These are phyloP conservation scores for Mortierella sp. DNA, from an alignment of 371 early-diverging fungal genomes.

Conservation along the genomic window DNA sequence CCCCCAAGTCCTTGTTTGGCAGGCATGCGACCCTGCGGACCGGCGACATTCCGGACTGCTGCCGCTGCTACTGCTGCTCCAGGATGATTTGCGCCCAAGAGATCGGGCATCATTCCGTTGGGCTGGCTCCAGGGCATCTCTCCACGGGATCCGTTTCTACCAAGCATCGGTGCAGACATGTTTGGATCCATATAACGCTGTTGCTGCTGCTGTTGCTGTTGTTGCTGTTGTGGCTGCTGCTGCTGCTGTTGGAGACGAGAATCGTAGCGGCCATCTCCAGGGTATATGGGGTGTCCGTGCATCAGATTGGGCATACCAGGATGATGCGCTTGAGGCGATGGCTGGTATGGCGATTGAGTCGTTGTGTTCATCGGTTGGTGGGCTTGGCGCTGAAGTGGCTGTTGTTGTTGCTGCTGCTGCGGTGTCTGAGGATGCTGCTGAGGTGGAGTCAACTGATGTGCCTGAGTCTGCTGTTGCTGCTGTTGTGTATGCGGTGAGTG, in stretches of 20 bases:
- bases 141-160: constrained; percentile 27
- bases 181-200: constrained; percentile 46
- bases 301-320: constrained; percentile 34
- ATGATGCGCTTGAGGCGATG: constrained; percentile 33
- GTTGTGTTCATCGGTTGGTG: constrained; percentile 23
- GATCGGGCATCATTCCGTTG: constrained; percentile 35
- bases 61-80: no score
- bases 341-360: constrained; percentile 30
- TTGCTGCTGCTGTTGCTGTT: neutral
- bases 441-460: constrained; percentile 30
- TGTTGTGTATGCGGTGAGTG: constrained; percentile 47
- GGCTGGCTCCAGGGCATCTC: constrained; percentile 29
- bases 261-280: constrained; percentile 37
- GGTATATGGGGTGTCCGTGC: constrained; percentile 43
- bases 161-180: constrained; percentile 33
- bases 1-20: constrained; percentile 32
- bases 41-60: constrained; percentile 23
- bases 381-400: constrained; percentile 29
- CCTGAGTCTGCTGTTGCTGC: constrained; percentile 20
- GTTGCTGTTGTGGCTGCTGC: no score
- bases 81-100: constrained; percentile 20
- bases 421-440: constrained; percentile 48
- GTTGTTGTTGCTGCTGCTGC: constrained; percentile 38
- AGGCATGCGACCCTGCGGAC: constrained; percentile 23
- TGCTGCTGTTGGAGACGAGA: constrained; percentile 14